A percentile compares a stretch with the other conserved stretches of the same genome.
phyloP scores from a whole-genome alignment of 2,329 filamentous ascomycete genomes.

The Exserohilum rostratum region DNA sequence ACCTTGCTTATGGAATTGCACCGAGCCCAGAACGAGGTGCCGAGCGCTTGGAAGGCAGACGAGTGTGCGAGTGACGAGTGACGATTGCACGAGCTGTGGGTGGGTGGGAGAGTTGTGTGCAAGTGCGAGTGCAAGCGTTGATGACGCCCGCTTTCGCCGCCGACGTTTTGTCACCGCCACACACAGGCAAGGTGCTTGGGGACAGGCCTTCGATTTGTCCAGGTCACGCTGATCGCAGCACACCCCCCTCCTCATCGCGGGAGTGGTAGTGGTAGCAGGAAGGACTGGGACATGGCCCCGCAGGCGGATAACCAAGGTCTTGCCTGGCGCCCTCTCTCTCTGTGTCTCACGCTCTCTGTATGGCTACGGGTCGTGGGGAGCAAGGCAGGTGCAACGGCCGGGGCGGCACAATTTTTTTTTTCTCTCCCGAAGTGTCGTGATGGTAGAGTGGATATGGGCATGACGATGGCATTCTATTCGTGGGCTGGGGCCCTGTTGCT shows the following conservation, averaged over 20 bases:
- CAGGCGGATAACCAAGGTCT: not conserved
- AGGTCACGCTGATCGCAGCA: constrained; percentile 21
- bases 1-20: constrained; percentile 27
- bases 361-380: constrained; percentile 20
- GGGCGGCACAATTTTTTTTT: constrained; percentile 31
- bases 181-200: constrained; percentile 10
- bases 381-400: constrained; percentile 23
- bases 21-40: constrained; percentile 23
- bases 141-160: constrained; percentile 22
- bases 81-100: constrained; percentile 26
- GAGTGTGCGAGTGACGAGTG: constrained; percentile 17
- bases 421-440: constrained; percentile 25
- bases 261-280: no score
- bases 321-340: no score
- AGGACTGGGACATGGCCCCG: no score
- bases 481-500: constrained; percentile 1
- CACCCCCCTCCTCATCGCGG: constrained; percentile 15
- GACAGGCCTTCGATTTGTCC: constrained; percentile 20
- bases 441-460: constrained; percentile 4
- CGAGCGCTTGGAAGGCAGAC: constrained; percentile 20
- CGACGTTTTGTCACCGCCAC: constrained; percentile 16
- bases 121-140: constrained; percentile 9
- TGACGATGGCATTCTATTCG: constrained; percentile 5
- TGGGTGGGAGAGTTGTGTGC: constrained; percentile 6
- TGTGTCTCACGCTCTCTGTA: not conserved